These are phyloP conservation scores for Bidens hawaiensis DNA, from an alignment of 140 eudicot genomes.

Conservation along the genomic window DNA sequence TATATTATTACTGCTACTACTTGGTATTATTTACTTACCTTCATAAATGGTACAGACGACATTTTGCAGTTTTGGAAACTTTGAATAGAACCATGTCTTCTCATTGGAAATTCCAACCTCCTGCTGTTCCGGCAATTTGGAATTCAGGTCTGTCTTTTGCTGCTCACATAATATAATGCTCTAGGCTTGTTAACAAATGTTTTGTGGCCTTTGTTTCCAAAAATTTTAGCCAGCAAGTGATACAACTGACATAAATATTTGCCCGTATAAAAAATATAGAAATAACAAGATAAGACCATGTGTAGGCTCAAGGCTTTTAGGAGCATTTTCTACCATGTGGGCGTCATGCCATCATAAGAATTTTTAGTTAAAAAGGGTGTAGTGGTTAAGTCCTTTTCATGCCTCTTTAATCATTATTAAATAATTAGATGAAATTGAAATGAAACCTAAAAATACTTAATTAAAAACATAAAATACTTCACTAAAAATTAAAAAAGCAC, in stretches of 20 bases:
- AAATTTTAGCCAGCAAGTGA: not conserved
- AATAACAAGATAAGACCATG: conserved; percentile 2
- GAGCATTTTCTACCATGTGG: too few relatives aligned
- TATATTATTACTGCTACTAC: not conserved
- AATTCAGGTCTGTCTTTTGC: conserved; percentile 42
- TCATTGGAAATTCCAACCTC: conserved; percentile 41
- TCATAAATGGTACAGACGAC: conserved; percentile 20
- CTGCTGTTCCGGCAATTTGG: conserved; percentile 47
- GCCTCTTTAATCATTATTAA: too few relatives aligned
- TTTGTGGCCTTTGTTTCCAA: conserved; percentile 17
- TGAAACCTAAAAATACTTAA: too few relatives aligned
- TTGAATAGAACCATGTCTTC: conserved; percentile 40
- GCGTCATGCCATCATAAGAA: too few relatives aligned
- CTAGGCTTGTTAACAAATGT: conserved; percentile 1
- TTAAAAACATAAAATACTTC: too few relatives aligned
- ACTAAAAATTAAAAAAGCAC: too few relatives aligned
- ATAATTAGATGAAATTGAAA: too few relatives aligned
- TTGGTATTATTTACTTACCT: conserved; percentile 15
- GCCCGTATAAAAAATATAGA: not conserved
- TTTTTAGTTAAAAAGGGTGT: too few relatives aligned
- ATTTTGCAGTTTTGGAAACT: conserved; percentile 31
- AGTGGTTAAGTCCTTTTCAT: too few relatives aligned
- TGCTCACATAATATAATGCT: conserved; percentile 24
- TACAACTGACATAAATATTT: not conserved
- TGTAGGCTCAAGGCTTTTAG: too few relatives aligned